These are phyloP conservation scores for Peniophora sp. DNA, from an alignment of 1,284 basidiomycete genomes.

Conservation along the genomic window DNA sequence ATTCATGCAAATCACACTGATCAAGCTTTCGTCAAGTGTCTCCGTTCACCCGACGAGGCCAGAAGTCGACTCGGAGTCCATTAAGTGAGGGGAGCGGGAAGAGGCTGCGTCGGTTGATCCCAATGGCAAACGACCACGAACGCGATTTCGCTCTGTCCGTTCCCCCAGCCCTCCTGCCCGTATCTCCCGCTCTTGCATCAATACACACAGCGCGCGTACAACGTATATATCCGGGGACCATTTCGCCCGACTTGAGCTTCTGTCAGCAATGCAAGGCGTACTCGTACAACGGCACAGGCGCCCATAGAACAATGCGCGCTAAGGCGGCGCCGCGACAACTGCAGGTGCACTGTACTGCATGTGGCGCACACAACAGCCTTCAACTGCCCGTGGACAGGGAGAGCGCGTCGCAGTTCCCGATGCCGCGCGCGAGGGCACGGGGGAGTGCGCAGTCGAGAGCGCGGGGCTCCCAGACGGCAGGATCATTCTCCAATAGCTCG, in stretches of 20 bases:
- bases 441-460: not conserved
- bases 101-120: too few relatives aligned
- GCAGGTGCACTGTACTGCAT: constrained; percentile 10
- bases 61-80: too few relatives aligned
- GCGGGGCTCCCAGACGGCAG: too few relatives aligned
- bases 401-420: constrained; percentile 4
- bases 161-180: constrained; percentile 35
- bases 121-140: too few relatives aligned
- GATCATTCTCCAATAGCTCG: too few relatives aligned
- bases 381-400: constrained; percentile 7
- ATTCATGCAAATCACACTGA: too few relatives aligned
- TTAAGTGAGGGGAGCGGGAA: too few relatives aligned
- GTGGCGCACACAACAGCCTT: constrained; percentile 8
- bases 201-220: constrained; percentile 41
- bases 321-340: not conserved
- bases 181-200: constrained; percentile 51
- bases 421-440: not conserved
- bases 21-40: too few relatives aligned
- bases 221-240: constrained; percentile 21
- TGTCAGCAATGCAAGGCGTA: constrained; percentile 47
- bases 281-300: constrained; percentile 23
- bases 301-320: constrained; percentile 15
- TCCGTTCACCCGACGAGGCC: too few relatives aligned
- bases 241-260: constrained; percentile 20
- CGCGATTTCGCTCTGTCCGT: constrained; percentile 27